A percentile compares a stretch with the other conserved stretches of the same genome.
These are phyloP conservation scores for Boletus sp. DNA, from an alignment of 768 basidiomycete genomes.

Conservation along the genomic window DNA sequence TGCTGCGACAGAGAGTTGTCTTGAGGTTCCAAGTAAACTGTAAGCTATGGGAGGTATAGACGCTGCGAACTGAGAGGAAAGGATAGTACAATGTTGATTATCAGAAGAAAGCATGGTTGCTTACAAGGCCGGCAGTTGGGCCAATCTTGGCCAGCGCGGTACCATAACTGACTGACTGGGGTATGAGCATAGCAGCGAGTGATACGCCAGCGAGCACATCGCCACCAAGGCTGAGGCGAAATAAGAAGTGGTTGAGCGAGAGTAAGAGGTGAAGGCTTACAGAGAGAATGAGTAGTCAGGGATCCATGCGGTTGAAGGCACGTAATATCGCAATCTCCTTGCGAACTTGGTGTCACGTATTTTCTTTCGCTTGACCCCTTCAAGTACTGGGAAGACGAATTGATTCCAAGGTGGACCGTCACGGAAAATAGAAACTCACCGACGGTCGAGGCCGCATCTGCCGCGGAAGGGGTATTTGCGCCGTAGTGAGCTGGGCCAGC, in stretches of 20 bases:
- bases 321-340: conserved; percentile 66
- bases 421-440: conserved; percentile 10
- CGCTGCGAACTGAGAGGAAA: conserved; percentile 63
- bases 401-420: background rate
- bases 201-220: conserved; percentile 87
- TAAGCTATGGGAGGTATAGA: conserved; percentile 88
- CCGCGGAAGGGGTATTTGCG: conserved; percentile 6
- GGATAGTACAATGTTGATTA: background rate
- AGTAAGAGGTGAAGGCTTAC: conserved; percentile 40
- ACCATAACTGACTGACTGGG: conserved; percentile 90
- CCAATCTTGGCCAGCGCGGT: conserved; percentile 82
- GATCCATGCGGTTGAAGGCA: conserved; percentile 78
- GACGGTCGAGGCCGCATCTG: conserved; percentile 18
- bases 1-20: conserved; percentile 80
- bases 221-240: conserved; percentile 47
- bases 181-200: conserved; percentile 80
- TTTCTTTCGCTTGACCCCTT: conserved; percentile 14
- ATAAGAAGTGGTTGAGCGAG: background rate
- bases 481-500: conserved; percentile 24
- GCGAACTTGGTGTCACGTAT: conserved; percentile 34
- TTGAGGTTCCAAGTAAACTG: conserved; percentile 83
- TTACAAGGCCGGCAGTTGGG: conserved; percentile 80
- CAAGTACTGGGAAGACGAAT: conserved; percentile 1
- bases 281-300: conserved; percentile 68
- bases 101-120: conserved; percentile 23